Conservation (phyloP, 2,329 filamentous ascomycete genomes). For the Dendryphion nanum region DNA sequence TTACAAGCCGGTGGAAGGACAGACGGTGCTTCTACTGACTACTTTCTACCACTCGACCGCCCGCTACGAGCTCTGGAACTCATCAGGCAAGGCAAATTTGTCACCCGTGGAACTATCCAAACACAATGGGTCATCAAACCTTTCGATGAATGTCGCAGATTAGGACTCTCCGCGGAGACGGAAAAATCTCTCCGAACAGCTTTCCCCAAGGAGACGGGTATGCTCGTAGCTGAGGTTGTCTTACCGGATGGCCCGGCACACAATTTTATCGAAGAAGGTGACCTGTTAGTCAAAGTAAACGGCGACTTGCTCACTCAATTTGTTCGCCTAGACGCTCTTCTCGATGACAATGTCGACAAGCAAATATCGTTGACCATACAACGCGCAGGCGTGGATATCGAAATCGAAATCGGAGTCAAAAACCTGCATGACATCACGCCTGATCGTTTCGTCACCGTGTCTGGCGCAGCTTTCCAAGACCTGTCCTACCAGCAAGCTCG, state of each 20-base stretch:
- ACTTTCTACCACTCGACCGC: conserved; percentile 91
- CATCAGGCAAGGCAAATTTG: conserved; percentile 70
- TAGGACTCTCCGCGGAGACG: conserved; percentile 82
- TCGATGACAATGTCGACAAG: conserved; percentile 81
- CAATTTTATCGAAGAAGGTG: conserved; percentile 85
- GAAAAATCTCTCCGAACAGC: conserved; percentile 79
- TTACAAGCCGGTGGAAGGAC: conserved; percentile 91
- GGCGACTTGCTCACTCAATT: conserved; percentile 92
- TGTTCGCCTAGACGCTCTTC: conserved; percentile 82
- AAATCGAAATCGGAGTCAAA: conserved; percentile 80
- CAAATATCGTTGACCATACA: conserved; percentile 81
- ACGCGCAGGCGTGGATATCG: conserved; percentile 81
- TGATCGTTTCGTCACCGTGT: conserved; percentile 90
- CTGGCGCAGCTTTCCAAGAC: conserved; percentile 92
- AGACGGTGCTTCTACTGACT: conserved; percentile 95
- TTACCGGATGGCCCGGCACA: conserved; percentile 87
- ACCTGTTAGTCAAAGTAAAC: conserved; percentile 91
- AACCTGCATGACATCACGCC: conserved; percentile 94
- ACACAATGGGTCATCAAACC: conserved; percentile 96
- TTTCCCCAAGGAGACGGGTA: conserved; percentile 91
- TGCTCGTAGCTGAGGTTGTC: conserved; percentile 95
- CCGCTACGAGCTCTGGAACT: conserved; percentile 84
- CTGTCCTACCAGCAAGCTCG: conserved; percentile 98
- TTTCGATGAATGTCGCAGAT: conserved; percentile 90
- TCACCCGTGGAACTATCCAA: conserved; percentile 94